Evolutionary conservation across 495 filamentous ascomycete species (phyloP), one percentile per base, ranked within the genome.

Genomic region (Tuber borchii): DNA sequence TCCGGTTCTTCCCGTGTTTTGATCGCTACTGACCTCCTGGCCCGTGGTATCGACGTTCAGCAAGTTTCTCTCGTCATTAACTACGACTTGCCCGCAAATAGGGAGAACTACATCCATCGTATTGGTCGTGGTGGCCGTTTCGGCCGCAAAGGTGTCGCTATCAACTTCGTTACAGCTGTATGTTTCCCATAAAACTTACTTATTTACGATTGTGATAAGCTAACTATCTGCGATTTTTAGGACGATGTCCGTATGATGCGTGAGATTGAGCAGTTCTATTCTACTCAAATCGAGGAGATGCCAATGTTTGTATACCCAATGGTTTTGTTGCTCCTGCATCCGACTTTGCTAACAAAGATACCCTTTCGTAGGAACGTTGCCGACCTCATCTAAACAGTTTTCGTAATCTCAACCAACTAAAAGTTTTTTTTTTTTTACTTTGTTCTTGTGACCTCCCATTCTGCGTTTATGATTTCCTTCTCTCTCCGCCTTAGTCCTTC

Each of bases 21-120:
- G 83, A 99, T 99, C 83, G 93, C 96, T 82, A 99, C 95, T 81
- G 95, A 99, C 85, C 89, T 99, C 73, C 89, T 95, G 87, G 95
- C 95, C 81, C 94, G 95, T 88, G 95, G 95, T 90, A 99, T 99
- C 86, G 95, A 99, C 86, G 95, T 99, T 78, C 95, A 99, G 87
- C 95, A 99, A 86, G 95, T 99, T 73, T 97, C 94, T 77, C 89
- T 99, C 83, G 95, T 99, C 87, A 99, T 99, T 90, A 99, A 99
- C 89, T 99, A 99, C 87, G 95, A 99, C 85, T 88, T 99, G 26
- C 95, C 95, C 74, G 92, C 93, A 85, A 99, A 99, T 88, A 93
- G 95, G 84, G 95, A 99, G 87, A 99, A 99, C 89, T 99, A 99
- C 91, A 99, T 99, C 86, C 95, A 99, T 87, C 91, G 95, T 82